phyloP scores from a whole-genome alignment of 208 protist genomes.

The Paratrypanosoma confusum region DNA sequence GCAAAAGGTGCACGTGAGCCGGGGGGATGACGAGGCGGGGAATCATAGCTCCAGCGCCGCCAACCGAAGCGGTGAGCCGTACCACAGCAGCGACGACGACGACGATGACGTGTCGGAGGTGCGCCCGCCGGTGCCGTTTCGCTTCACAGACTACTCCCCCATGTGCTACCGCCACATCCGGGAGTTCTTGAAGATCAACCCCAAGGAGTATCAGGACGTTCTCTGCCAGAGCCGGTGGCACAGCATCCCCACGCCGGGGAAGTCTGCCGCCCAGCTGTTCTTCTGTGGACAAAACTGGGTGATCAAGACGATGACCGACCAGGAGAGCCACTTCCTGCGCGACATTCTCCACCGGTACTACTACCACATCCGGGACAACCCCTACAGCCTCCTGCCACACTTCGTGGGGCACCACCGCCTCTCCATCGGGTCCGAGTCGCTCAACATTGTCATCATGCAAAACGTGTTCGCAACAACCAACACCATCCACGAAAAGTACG shows the following conservation, averaged over 20 bases:
- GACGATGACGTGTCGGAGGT: constrained; percentile 18
- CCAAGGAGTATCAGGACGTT: constrained; percentile 60
- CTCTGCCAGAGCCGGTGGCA: constrained; percentile 67
- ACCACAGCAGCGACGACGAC: constrained; percentile 14
- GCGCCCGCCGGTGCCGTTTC: constrained; percentile 33
- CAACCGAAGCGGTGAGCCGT: constrained; percentile 1
- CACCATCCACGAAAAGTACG: constrained; percentile 87
- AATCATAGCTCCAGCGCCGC: not conserved
- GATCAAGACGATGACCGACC: constrained; percentile 88
- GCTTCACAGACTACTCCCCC: constrained; percentile 83
- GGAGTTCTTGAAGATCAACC: constrained; percentile 73
- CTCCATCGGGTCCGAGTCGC: constrained; percentile 39
- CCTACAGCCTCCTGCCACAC: constrained; percentile 80
- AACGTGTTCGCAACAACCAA: constrained; percentile 89
- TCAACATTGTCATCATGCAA: constrained; percentile 89
- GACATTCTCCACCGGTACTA: constrained; percentile 86
- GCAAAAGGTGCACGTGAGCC: not conserved
- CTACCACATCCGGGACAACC: constrained; percentile 82
- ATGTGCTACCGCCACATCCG: constrained; percentile 87
- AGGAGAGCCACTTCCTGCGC: constrained; percentile 83
- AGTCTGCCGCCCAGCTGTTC: constrained; percentile 83
- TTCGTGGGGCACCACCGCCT: constrained; percentile 87
- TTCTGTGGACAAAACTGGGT: constrained; percentile 89
- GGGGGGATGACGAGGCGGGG: constrained; percentile 6
- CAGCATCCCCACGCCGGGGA: constrained; percentile 82